Evolutionary conservation across 176 grass and related monocot genomes (phyloP), one percentile per base, ranked within the genome.

Genomic region (Cenchrus americanus): DNA sequence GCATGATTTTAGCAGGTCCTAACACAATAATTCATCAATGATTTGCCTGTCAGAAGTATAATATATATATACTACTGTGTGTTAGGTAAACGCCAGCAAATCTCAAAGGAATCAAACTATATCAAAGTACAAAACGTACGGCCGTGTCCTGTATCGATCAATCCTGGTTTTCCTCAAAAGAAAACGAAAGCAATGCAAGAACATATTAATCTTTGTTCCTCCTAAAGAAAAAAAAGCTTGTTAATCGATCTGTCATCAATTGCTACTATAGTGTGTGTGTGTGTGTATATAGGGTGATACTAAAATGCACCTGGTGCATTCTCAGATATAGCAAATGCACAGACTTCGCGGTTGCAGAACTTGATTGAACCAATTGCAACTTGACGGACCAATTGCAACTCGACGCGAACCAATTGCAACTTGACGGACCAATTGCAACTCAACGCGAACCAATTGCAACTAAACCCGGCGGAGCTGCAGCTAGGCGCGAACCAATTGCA

Each of bases 91-190:
- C 42, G 69, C 69, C 50, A 58, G 53, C 60, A 66, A 71, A 83
- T 83, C 58, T 88, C 37, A 23, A 14, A 14, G 23, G 66, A 71
- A 66, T 47, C 43, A 21, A 66, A 30, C n/a, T 13, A 7, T 65
- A 17, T 12, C 58, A 61, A 73, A 66, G 75, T 59, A 80, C 81
- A 64, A 67, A 52, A 68, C 87, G 60, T 84, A 84, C 76, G 75
- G 59, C 26, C 5, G 4, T 23, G 5, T 42, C 37, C 15, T 69
- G 23, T 24, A 22, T 4, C 55, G 22, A 48, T 4, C 55, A 37
- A 48, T 62, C 52, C 30, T 73, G 26, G 67, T 61, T 80, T 84
- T 85, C 61, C 62, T 50, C 32, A 34, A 8, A 32, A 49, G 44
- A 18, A n/a, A 58, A 8, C 21, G 27, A 58, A 58, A 21, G 7